These are phyloP conservation scores for Musa troglodytarum DNA, from an alignment of 176 grass and related monocot species.

Conservation along the genomic window DNA sequence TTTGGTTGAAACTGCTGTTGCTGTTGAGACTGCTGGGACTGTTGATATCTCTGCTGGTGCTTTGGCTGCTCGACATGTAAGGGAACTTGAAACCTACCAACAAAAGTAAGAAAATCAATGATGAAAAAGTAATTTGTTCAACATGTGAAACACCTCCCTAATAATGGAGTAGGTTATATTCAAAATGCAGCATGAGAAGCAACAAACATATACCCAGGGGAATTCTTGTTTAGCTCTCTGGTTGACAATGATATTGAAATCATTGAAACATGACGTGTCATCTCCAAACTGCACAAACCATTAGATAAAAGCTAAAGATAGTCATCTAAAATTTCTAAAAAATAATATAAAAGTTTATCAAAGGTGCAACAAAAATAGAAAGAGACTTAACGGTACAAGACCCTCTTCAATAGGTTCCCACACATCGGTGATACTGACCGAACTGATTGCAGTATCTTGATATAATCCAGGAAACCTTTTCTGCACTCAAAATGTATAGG, in stretches of 20 bases:
- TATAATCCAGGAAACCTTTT: constrained; percentile 89
- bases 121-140: neutral
- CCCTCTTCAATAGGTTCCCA: constrained; percentile 99
- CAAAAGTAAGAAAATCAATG: neutral
- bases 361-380: neutral
- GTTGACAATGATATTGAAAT: constrained; percentile 17
- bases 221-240: constrained; percentile 17
- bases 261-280: constrained; percentile 22
- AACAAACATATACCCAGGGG: constrained; percentile 8
- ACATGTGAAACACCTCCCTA: neutral
- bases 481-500: constrained; percentile 31
- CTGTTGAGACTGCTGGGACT: constrained; percentile 4
- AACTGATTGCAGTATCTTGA: constrained; percentile 94
- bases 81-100: constrained; percentile 19
- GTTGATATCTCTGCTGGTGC: constrained; percentile 11
- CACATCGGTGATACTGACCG: constrained; percentile 92
- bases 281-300: constrained; percentile 10
- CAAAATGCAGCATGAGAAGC: neutral
- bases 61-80: constrained; percentile 6
- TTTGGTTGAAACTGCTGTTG: constrained; percentile 13
- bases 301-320: neutral
- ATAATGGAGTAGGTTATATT: neutral
- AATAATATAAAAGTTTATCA: neutral
- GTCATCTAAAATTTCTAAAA: neutral
- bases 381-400: constrained; percentile 95